These are phyloP conservation scores for Geotrichum siamense DNA, from an alignment of 1,139 yeast genomes.

Conservation along the genomic window DNA sequence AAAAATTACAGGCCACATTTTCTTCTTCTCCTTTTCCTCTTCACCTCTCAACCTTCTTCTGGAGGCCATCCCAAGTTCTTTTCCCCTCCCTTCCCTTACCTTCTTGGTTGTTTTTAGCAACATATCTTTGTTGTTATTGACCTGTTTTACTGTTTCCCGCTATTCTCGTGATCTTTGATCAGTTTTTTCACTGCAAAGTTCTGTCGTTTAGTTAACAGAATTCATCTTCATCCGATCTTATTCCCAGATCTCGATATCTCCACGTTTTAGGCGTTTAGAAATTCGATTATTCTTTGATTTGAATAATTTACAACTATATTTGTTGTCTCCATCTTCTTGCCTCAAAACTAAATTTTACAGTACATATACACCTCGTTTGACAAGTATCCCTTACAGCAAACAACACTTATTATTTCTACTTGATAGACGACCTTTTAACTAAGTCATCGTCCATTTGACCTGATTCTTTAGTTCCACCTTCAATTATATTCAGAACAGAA, in stretches of 20 bases:
- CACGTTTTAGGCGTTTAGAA: neutral
- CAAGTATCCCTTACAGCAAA: no score
- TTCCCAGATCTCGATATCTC: no score
- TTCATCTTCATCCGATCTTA: slow-evolving; percentile 1
- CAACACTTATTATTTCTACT: slow-evolving; percentile 1
- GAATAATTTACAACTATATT: no score
- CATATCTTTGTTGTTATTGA: slow-evolving; percentile 1
- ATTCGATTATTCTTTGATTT: no score
- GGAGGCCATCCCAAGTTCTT: slow-evolving; percentile 16
- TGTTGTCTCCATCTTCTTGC: neutral
- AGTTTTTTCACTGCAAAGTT: neutral
- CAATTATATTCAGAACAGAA: neutral
- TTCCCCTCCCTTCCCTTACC: slow-evolving; percentile 1
- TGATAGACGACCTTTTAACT: slow-evolving; percentile 28
- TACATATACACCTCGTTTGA: no score
- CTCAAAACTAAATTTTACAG: neutral
- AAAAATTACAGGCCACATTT: neutral
- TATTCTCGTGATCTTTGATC: neutral
- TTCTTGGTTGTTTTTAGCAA: neutral
- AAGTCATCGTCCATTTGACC: slow-evolving; percentile 21
- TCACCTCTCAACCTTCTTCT: slow-evolving; percentile 19
- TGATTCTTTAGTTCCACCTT: neutral
- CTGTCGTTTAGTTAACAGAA: neutral
- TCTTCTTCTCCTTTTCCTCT: slow-evolving; percentile 10
- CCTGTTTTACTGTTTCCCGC: neutral